Evolutionary conservation across 805 yeast species (phyloP).

Genomic region (Dipodascus geniculatus): DNA sequence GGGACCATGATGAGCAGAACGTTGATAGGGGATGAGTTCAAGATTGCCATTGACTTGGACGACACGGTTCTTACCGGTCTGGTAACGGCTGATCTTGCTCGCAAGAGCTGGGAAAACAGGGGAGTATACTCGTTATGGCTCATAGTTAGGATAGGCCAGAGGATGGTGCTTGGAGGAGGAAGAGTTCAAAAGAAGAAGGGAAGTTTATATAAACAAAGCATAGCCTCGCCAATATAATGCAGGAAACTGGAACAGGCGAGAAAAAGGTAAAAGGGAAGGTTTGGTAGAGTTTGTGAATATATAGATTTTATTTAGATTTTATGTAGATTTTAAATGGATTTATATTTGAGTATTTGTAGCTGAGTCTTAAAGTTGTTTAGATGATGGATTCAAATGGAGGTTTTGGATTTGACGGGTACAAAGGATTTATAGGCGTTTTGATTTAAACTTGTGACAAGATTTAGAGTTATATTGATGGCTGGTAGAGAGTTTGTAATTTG

Average conservation of each 20-base stretch:
- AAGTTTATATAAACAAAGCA: neutral
- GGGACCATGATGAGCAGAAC: conserved; percentile 77
- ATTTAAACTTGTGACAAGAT: too few species aligned
- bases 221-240: neutral
- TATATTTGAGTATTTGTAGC: too few species aligned
- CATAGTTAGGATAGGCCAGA: neutral
- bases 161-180: neutral
- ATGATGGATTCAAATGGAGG: too few species aligned
- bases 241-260: neutral
- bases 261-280: neutral
- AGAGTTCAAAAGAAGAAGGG: neutral
- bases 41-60: conserved; percentile 11
- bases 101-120: neutral
- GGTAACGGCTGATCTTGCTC: neutral
- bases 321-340: too few species aligned
- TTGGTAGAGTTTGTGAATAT: too few species aligned
- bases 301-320: too few species aligned
- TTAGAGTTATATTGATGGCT: too few species aligned
- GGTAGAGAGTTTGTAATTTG: too few species aligned
- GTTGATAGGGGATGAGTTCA: conserved; percentile 54
- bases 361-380: too few species aligned
- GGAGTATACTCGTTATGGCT: neutral
- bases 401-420: too few species aligned
- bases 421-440: too few species aligned
- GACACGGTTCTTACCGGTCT: neutral